These are phyloP conservation scores for Colletotrichum melonis DNA, from an alignment of 2,329 filamentous ascomycete species.

Conservation along the genomic window DNA sequence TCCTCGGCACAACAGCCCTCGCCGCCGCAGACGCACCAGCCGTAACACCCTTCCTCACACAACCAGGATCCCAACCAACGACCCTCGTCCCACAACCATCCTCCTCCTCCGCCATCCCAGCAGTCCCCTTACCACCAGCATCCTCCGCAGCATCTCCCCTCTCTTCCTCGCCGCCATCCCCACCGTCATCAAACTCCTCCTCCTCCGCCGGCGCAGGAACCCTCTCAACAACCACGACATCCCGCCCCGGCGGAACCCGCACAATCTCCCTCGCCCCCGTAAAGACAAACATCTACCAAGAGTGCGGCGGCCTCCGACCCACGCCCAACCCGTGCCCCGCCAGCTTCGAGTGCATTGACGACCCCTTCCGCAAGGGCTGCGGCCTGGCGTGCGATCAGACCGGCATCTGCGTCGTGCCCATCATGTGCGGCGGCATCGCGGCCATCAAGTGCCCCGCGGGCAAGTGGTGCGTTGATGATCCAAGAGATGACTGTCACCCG, in stretches of 20 bases:
- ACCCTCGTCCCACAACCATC: not conserved
- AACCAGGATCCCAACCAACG: not conserved
- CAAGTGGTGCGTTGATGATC: constrained; percentile 44
- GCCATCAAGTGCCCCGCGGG: constrained; percentile 41
- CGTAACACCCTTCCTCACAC: not conserved
- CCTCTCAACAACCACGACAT: not conserved
- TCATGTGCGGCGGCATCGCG: constrained; percentile 41
- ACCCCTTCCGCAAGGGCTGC: constrained; percentile 46
- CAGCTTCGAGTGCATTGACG: constrained; percentile 44
- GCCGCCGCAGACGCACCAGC: not conserved
- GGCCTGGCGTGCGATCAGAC: constrained; percentile 49
- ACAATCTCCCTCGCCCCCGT: not conserved
- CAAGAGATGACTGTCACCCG: constrained; percentile 43
- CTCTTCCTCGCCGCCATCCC: not conserved
- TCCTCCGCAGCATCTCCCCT: not conserved
- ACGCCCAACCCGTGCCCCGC: constrained; percentile 41
- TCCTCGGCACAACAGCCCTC: constrained; percentile 17
- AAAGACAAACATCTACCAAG: constrained; percentile 39
- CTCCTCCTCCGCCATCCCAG: not conserved
- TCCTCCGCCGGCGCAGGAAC: not conserved
- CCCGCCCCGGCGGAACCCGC: not conserved
- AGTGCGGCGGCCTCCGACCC: constrained; percentile 46
- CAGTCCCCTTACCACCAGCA: not conserved
- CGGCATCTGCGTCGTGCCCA: constrained; percentile 45
- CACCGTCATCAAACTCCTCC: not conserved